These are phyloP conservation scores for Penicillium tannophilum DNA, from an alignment of 495 filamentous ascomycete genomes.

Conservation along the genomic window DNA sequence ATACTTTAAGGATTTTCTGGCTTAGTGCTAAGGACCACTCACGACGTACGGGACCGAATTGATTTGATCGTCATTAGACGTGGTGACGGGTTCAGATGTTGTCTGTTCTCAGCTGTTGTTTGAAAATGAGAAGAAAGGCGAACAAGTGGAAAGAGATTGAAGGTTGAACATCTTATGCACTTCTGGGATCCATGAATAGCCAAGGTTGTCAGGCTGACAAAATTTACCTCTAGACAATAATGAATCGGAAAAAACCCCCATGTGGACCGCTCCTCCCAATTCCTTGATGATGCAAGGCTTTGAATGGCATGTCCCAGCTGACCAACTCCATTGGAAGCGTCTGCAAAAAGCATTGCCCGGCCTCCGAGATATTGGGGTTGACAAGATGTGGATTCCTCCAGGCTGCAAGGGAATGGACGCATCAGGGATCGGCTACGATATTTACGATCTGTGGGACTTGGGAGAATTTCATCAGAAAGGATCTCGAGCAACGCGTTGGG, in stretches of 20 bases:
- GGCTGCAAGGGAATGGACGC: conserved; percentile 69
- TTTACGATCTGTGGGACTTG: conserved; percentile 76
- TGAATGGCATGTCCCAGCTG: conserved; percentile 73
- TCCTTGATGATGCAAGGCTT: conserved; percentile 70
- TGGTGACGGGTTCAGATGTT: conserved; percentile 13
- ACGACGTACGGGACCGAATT: conserved; percentile 2
- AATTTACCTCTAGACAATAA: conserved; percentile 18
- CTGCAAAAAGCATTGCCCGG: conserved; percentile 55
- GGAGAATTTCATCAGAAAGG: conserved; percentile 79
- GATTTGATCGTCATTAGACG: not conserved
- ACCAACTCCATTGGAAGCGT: conserved; percentile 65
- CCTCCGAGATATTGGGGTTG: conserved; percentile 62
- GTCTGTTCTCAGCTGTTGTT: conserved; percentile 17
- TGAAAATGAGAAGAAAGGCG: conserved; percentile 14
- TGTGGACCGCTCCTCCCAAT: conserved; percentile 47
- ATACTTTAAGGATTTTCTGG: not conserved
- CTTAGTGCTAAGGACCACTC: not conserved
- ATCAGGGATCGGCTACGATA: conserved; percentile 69
- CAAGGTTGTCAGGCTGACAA: not conserved
- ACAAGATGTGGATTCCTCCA: conserved; percentile 72
- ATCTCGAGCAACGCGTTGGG: conserved; percentile 66
- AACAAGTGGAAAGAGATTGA: conserved; percentile 20
- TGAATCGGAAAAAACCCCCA: conserved; percentile 29
- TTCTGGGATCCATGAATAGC: not conserved
- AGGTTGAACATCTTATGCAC: not conserved